Base-by-base conservation (phyloP, 2,329 filamentous ascomycete species). In the Colletotrichum sidae region DNA sequence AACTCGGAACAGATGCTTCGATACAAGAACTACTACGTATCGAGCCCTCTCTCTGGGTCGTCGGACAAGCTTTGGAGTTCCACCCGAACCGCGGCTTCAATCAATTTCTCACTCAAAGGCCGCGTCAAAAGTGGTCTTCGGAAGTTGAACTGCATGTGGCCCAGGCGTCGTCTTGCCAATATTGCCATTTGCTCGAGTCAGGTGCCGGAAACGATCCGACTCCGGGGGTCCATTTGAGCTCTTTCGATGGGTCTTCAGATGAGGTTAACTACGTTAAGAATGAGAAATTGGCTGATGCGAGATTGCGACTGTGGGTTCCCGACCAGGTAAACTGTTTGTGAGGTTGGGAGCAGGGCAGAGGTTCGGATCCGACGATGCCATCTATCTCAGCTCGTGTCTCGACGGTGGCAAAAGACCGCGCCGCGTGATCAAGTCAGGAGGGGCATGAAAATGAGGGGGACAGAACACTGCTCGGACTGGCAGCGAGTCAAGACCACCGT, bases 131-230 rank as follows among this genome's bases (percentile, higher is more conserved):
- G 9, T 51, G 17, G 55, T 45, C 38, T 49, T 17, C 33, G 12
- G 41, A 33, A 35, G 35, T 60, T 55, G 56, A 33, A 33, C 38
- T n/a, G 33, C 10, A 41, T 60, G 25, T 25, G 56, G 50, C 39
- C 56, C 51, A 50, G 50, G 61, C 56, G 56, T 2, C 45, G 8
- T 6, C 8, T 41, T 37, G 11, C 35, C 57, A 65, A 62, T 57
- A 57, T n/a, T 61, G 33, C 51, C 42, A 65, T 55, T n/a, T 66
- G 37, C 53, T 42, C 58, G 63, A 66, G 62, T 65, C 62, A 65
- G 25, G 38, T 3, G 25, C 35, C 58, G 52, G 62, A 11, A 42
- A 17, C 52, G 37, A 52, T 51, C 41, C 41, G 58, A 42, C 9
- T 34, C 45, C 44, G 15, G 50, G 39, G 17, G 11, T 33, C 25